Evolutionary conservation across 164 flowering plant genomes (phyloP), one percentile per base, ranked within the genome.

Genomic region (Chloranthus sessilifolius): DNA sequence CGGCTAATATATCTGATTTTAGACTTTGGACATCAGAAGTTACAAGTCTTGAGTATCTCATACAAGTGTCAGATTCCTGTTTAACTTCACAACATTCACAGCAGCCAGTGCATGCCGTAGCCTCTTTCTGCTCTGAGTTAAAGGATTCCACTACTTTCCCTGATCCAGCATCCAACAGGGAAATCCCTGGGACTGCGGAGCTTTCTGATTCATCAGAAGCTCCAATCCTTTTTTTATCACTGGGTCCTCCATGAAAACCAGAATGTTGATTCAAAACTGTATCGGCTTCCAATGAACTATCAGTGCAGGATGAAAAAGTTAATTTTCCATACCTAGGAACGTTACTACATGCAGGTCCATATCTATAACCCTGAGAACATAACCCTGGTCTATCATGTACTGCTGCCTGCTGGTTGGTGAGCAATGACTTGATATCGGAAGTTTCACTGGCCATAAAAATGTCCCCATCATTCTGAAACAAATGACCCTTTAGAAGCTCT

Each of bases 401-500:
- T 30, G 53, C 43, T 22, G 29, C 39, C 20, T 38, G 8, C 17
- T 57, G 56, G 22, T 53, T 42, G 21, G 42, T 22, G 30, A 26
- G 23, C 3, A 48, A 26, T 16, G 55, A 28, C 9, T 49, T 50
- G 38, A 50, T 22, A 45, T 19, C 25, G 5, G 37, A 22, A 29
- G 57, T 57, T 24, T 44, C 50, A 31, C 7, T 20, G 21, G 59
- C 28, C 11, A 25, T 30, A 39, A 36, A 38, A 17, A 44, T 67
- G 50, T 48, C 40, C 46, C 6, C 37, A 63, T 59, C 57, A 36
- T 28, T 40, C 35, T 45, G 48, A n/a, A 14, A 9, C 21, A 33
- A 21, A 31, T 28, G 27, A 53, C n/a, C n/a, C n/a, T n/a, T n/a
- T n/a, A n/a, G n/a, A n/a, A 63, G 59, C 51, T 62, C 60, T 37